phyloP scores from a whole-genome alignment of 176 grass and related monocot genomes.

The Hordeum marinum region DNA sequence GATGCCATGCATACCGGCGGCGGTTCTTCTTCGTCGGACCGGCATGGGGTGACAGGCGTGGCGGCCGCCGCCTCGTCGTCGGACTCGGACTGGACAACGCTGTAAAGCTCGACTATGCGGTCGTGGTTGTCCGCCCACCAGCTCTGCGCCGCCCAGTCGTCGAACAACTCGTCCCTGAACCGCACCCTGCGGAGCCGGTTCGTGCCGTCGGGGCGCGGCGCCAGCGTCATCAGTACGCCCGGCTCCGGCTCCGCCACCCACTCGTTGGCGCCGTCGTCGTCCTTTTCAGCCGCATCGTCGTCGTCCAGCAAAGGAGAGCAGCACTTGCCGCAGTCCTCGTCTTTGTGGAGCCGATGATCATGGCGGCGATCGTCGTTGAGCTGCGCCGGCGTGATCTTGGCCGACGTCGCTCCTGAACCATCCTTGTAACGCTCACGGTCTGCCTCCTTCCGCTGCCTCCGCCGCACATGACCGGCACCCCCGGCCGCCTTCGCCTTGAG shows the following conservation, averaged over 20 bases:
- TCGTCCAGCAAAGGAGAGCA: slow-evolving; percentile 17
- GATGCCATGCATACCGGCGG: not conserved
- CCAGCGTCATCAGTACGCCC: slow-evolving; percentile 56
- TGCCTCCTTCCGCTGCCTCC: not conserved
- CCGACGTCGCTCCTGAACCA: not conserved
- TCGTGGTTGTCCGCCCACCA: slow-evolving; percentile 64
- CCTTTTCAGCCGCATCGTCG: not conserved
- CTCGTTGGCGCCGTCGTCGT: slow-evolving; percentile 6
- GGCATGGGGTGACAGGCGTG: slow-evolving; percentile 39
- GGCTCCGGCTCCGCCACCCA: slow-evolving; percentile 67
- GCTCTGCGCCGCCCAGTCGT: slow-evolving; percentile 39
- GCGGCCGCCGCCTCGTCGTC: not conserved
- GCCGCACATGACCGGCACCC: not conserved
- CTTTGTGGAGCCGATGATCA: not conserved
- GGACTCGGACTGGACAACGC: slow-evolving; percentile 33
- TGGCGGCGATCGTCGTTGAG: not conserved
- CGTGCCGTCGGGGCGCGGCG: slow-evolving; percentile 37
- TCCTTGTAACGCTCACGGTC: not conserved
- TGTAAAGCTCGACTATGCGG: slow-evolving; percentile 58
- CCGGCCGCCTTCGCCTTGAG: slow-evolving; percentile 14
- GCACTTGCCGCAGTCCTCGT: slow-evolving; percentile 32
- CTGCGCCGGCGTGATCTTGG: slow-evolving; percentile 44
- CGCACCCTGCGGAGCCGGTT: slow-evolving; percentile 56
- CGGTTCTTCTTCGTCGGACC: slow-evolving; percentile 43
- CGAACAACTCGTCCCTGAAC: slow-evolving; percentile 60